Evolutionary conservation across 495 filamentous ascomycete species (phyloP).

Genomic region (Daldinia grandis): DNA sequence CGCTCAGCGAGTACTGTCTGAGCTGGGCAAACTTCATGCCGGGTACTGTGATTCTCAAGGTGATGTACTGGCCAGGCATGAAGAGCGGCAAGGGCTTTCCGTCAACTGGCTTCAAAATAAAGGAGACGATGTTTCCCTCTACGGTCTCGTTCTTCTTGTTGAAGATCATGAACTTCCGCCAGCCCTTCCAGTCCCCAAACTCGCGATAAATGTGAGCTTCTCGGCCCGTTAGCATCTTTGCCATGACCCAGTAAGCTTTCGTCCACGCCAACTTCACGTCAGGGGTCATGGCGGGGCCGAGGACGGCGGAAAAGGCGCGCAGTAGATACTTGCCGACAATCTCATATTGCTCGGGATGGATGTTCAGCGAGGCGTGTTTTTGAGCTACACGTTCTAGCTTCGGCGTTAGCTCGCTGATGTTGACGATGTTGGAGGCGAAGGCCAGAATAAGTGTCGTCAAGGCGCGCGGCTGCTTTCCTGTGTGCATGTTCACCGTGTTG

Average conservation of each 20-base stretch:
- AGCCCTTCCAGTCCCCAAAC: slow-evolving; percentile 66
- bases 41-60: slow-evolving; percentile 65
- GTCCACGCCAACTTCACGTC: slow-evolving; percentile 70
- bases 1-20: slow-evolving; percentile 76
- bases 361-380: slow-evolving; percentile 76
- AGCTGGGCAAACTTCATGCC: slow-evolving; percentile 67
- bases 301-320: slow-evolving; percentile 70
- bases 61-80: slow-evolving; percentile 76
- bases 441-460: slow-evolving; percentile 71
- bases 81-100: slow-evolving; percentile 66
- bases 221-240: slow-evolving; percentile 68
- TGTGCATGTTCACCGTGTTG: slow-evolving; percentile 74
- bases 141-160: slow-evolving; percentile 67
- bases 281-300: slow-evolving; percentile 71
- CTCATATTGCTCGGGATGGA: slow-evolving; percentile 73
- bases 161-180: slow-evolving; percentile 71
- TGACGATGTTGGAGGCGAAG: slow-evolving; percentile 75
- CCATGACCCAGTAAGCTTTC: slow-evolving; percentile 69
- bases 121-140: slow-evolving; percentile 63
- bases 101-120: slow-evolving; percentile 72
- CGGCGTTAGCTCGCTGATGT: slow-evolving; percentile 68
- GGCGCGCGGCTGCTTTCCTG: slow-evolving; percentile 71
- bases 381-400: slow-evolving; percentile 76
- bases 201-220: slow-evolving; percentile 68
- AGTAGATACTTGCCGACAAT: slow-evolving; percentile 74